Base-by-base conservation (phyloP, 768 basidiomycete genomes). In the Mycena venus region DNA sequence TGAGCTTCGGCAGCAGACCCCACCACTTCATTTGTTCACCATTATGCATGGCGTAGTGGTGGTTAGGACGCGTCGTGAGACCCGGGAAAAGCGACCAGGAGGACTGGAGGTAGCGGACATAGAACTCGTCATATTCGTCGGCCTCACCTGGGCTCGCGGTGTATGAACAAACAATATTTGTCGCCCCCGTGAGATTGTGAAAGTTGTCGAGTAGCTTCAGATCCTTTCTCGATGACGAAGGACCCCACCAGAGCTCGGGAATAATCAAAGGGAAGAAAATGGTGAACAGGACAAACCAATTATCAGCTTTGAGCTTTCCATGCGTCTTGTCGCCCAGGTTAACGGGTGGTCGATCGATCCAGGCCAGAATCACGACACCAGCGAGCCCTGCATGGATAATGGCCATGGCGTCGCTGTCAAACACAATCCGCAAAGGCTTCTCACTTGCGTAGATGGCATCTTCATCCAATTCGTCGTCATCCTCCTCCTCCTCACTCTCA, bases 271-370 rank as follows among this genome's bases (percentile, higher is more conserved):
- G 71, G 56, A 73, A 73, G 68, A 70, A 70, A 23, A 70, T 56
- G 19, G 51, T 55, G 61, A 70, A 63, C 38, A 70, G 14, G 15
- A 70, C 69, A 47, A 68, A 29, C 76, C 78, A 78, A 47, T 78
- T 76, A 31, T 78, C 76, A 17, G 76, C 76, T 32, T 77, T 77
- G 15, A 78, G 59, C 42, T 77, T 77, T 34, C 76, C 76, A 14
- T 77, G 76, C 17, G 63, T 9, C 15, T 71, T 68, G n/a, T 76
- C 73, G n/a, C 78, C 76, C 27, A 77, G 61, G 34, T 78, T 77
- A 12, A 55, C 64, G 21, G 76, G 78, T 31, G 61, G 69, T 15
- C 62, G 63, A 32, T 67, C 65, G 19, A 77, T 67, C 72, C 72
- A 76, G 4, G 60, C 40, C 1, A 75, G 77, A 12, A 76, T 34